Conservation (phyloP, 148 eudicot species). For the Arctostaphylos glauca region DNA sequence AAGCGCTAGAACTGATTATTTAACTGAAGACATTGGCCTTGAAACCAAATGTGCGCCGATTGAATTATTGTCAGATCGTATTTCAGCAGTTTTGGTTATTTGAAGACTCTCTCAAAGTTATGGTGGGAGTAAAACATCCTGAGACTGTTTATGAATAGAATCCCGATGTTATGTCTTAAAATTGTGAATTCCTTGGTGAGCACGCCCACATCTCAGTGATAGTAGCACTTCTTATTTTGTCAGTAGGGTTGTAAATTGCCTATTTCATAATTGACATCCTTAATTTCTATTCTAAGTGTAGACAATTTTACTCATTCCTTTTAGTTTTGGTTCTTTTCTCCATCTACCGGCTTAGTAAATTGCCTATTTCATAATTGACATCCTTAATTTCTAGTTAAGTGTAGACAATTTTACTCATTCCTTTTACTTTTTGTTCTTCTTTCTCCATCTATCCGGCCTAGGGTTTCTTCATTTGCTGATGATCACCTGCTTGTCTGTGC, state of each 20-base stretch:
- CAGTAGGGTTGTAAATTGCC: background rate
- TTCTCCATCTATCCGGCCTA: too few species aligned
- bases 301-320: background rate
- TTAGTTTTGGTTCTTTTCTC: too few species aligned
- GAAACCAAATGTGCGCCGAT: background rate
- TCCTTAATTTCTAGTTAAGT: too few species aligned
- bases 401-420: background rate
- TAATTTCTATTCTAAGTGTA: too few species aligned
- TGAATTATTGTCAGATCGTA: background rate
- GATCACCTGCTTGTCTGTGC: slow-evolving; percentile 8
- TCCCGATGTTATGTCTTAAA: background rate
- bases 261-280: background rate
- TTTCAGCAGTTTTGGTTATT: background rate
- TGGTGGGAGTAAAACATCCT: background rate
- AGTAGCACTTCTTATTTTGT: background rate
- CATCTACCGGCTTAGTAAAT: background rate
- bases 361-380: background rate
- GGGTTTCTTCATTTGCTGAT: too few species aligned
- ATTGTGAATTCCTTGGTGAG: background rate
- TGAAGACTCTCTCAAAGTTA: background rate
- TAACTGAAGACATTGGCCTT: background rate
- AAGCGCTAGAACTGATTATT: background rate
- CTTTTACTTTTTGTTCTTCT: background rate
- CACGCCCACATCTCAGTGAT: background rate
- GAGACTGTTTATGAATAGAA: background rate